Evolutionary conservation across 768 basidiomycete species (phyloP).

Genomic region (Plicaturopsis crispa): DNA sequence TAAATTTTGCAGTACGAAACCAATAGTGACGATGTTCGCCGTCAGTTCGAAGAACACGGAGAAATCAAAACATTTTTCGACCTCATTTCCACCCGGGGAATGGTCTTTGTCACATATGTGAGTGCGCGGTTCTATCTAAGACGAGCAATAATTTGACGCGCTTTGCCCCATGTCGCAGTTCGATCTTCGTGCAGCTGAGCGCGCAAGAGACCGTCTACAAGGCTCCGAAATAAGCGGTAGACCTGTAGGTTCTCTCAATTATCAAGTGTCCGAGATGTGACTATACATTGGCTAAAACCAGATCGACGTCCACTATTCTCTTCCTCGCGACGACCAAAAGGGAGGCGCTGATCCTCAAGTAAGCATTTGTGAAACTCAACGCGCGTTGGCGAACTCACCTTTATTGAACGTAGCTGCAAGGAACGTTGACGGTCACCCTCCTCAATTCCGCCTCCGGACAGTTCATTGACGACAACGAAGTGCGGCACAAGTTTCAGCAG

Average conservation of each 20-base stretch:
- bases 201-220: slow-evolving; percentile 86
- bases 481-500: slow-evolving; percentile 78
- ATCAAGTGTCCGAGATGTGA: background rate
- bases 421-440: slow-evolving; percentile 74
- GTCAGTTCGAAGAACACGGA: slow-evolving; percentile 86
- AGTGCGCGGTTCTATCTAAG: slow-evolving; percentile 27
- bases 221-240: slow-evolving; percentile 82
- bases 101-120: slow-evolving; percentile 98
- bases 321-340: slow-evolving; percentile 83
- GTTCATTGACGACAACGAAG: slow-evolving; percentile 75
- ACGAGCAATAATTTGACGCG: background rate
- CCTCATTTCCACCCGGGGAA: slow-evolving; percentile 88
- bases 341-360: slow-evolving; percentile 85
- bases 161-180: slow-evolving; percentile 41
- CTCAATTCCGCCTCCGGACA: slow-evolving; percentile 63
- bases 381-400: background rate
- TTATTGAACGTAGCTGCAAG: slow-evolving; percentile 59
- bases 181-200: slow-evolving; percentile 88
- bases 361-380: slow-evolving; percentile 8
- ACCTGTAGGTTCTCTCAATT: slow-evolving; percentile 54
- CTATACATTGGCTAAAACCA: slow-evolving; percentile 22
- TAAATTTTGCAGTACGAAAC: slow-evolving; percentile 69
- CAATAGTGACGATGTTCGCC: slow-evolving; percentile 75
- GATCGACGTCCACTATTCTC: slow-evolving; percentile 98
- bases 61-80: slow-evolving; percentile 98